phyloP scores from a whole-genome alignment of 371 early-diverging fungal genomes.

The Sporodiniella umbellata region DNA sequence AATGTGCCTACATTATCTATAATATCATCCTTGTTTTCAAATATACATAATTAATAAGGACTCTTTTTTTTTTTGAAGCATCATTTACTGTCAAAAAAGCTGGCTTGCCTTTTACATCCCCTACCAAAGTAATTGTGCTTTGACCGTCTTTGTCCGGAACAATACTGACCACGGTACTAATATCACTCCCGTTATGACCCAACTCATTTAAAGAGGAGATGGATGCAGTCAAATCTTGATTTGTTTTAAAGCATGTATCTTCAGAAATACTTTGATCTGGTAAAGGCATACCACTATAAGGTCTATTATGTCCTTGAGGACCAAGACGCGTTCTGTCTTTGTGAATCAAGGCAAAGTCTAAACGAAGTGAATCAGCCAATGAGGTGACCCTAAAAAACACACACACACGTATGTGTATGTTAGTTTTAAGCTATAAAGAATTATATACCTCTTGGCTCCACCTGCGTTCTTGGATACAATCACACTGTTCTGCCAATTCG shows the following conservation, averaged over 20 bases:
- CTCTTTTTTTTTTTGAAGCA: not conserved
- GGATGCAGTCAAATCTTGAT: conserved; percentile 35
- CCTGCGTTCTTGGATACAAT: conserved; percentile 97
- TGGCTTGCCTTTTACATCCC: conserved; percentile 86
- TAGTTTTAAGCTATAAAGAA: not conserved
- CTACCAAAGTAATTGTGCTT: conserved; percentile 79
- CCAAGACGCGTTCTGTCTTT: conserved; percentile 71
- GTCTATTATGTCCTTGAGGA: conserved; percentile 54
- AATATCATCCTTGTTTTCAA: conserved; percentile 91
- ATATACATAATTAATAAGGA: not conserved
- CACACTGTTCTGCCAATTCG: conserved; percentile 76
- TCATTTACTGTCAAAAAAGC: conserved; percentile 70
- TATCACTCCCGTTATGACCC: conserved; percentile 25
- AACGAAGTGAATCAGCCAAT: conserved; percentile 89
- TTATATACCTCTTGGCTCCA: conserved; percentile 85
- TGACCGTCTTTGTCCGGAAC: conserved; percentile 54
- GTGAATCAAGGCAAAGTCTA: conserved; percentile 96
- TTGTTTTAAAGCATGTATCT: conserved; percentile 23
- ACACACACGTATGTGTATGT: not conserved
- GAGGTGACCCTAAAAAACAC: conserved; percentile 78
- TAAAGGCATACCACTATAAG: conserved; percentile 50
- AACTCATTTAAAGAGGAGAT: conserved; percentile 46
- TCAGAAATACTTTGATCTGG: conserved; percentile 34
- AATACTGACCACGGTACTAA: conserved; percentile 50
- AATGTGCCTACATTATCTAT: conserved; percentile 86